Conservation (phyloP, 2,329 filamentous ascomycete species). For the Pseudovirgaria hyperparasitica region DNA sequence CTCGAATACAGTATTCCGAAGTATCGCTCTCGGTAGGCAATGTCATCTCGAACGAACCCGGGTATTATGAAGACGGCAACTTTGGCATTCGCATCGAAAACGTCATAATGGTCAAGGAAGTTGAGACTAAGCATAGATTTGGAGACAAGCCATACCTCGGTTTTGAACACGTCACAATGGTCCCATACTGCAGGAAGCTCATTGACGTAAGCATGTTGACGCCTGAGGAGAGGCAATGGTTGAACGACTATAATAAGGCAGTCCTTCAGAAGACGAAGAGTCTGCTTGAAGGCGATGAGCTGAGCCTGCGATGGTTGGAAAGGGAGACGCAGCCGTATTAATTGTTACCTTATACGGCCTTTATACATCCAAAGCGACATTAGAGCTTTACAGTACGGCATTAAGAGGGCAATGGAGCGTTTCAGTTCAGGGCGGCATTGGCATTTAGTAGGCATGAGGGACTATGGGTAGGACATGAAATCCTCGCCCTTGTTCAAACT, state of each 20-base stretch:
- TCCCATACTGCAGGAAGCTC: conserved; percentile 81
- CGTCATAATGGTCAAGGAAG: conserved; percentile 78
- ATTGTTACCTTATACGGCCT: no score
- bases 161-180: conserved; percentile 96
- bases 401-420: no score
- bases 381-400: no score
- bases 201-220: conserved; percentile 66
- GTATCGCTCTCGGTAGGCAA: conserved; percentile 84
- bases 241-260: conserved; percentile 75
- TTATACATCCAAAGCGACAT: no score
- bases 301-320: conserved; percentile 69
- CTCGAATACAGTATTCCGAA: conserved; percentile 79
- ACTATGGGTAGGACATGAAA: no score
- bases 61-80: conserved; percentile 90
- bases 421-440: no score
- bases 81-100: conserved; percentile 95
- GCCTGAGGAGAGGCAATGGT: conserved; percentile 63
- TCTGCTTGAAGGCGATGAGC: conserved; percentile 60
- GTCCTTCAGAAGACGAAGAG: conserved; percentile 69
- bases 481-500: no score
- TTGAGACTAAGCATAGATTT: conserved; percentile 76
- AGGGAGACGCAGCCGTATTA: conserved; percentile 65
- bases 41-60: conserved; percentile 90
- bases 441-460: no score
- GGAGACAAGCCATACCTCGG: conserved; percentile 89